These are phyloP conservation scores for Albatrellus ellisii DNA, from an alignment of 768 basidiomycete genomes.

Conservation along the genomic window DNA sequence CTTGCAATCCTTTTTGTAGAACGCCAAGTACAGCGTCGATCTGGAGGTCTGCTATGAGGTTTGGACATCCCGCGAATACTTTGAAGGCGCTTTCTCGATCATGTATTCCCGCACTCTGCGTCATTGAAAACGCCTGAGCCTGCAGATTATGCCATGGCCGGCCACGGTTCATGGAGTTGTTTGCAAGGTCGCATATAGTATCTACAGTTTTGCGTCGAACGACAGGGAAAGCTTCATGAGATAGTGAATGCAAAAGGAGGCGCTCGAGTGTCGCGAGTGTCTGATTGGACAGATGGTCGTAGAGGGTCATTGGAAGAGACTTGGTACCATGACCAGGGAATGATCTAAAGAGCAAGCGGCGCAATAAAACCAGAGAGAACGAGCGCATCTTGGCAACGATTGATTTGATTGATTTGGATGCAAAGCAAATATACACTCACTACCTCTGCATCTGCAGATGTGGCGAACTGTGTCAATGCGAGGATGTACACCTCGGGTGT, in stretches of 20 bases:
- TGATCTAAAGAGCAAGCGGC: constrained; percentile 63
- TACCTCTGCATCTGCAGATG: constrained; percentile 66
- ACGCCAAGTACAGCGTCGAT: constrained; percentile 54
- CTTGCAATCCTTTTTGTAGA: constrained; percentile 56
- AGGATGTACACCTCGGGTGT: constrained; percentile 72
- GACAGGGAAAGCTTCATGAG: constrained; percentile 40
- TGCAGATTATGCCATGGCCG: constrained; percentile 77
- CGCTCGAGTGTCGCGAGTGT: constrained; percentile 59
- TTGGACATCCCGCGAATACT: constrained; percentile 62
- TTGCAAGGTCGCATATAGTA: constrained; percentile 64
- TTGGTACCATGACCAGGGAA: constrained; percentile 25
- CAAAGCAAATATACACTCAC: constrained; percentile 28
- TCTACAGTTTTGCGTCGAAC: constrained; percentile 65
- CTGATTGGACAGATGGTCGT: constrained; percentile 61
- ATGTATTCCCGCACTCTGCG: constrained; percentile 22
- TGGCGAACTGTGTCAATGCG: constrained; percentile 68
- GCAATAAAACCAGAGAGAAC: constrained; percentile 70
- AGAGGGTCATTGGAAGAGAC: constrained; percentile 42
- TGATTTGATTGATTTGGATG: background rate
- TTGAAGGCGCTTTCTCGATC: constrained; percentile 37
- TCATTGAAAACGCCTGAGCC: constrained; percentile 57
- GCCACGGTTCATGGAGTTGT: constrained; percentile 60
- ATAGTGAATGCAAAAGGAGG: constrained; percentile 55
- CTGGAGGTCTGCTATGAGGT: constrained; percentile 66
- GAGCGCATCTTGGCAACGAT: constrained; percentile 59